Base-by-base conservation (phyloP, 306 rosid genomes). In the Malus sieversii region DNA sequence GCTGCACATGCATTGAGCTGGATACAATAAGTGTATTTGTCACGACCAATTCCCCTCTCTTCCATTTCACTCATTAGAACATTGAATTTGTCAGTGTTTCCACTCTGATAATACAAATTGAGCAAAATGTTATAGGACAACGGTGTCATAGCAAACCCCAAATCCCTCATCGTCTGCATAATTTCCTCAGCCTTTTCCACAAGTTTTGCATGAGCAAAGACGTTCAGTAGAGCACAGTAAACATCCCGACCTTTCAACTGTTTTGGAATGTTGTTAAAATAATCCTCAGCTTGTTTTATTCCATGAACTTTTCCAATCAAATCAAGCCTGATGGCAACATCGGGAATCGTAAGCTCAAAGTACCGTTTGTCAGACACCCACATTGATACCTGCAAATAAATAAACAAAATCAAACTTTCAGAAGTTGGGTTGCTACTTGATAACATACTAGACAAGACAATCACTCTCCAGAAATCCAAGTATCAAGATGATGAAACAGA, bases 301-400 rank as follows among this genome's bases (percentile, higher is more conserved):
- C 86, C 86, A 10, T 57, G 77, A 70, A 78, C 86, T 75, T 82
- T 82, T 16, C 75, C 69, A 55, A 70, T 78, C 74, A 75, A 80
- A 70, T 82, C 77, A 1, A 82, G 74, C 25, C 80, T 65, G 53
- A 44, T 38, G 5, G 80, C 80, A 13, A 38, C 29, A 27, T 82
- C 80, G 5, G 73, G 22, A 19, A 3, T 1, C 0, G 60, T 3
- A 35, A 78, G 71, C 2, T 53, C 58, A 46, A 51, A 70, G 51
- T 69, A 78, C 70, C 79, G 74, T 73, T 51, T 73, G 45, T 77
- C 79, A 13, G 76, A 22, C 79, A 73, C 52, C 85, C 85, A 82
- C 67, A 44, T 63, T 8, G 77, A 82, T 23, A 82, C 10, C 77
- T 82, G 74, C 35, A 5, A 3, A 68, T 35, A 52, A 4, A 42